Evolutionary conservation across 345 rosid species (phyloP).

Genomic region (Linum tenue): DNA sequence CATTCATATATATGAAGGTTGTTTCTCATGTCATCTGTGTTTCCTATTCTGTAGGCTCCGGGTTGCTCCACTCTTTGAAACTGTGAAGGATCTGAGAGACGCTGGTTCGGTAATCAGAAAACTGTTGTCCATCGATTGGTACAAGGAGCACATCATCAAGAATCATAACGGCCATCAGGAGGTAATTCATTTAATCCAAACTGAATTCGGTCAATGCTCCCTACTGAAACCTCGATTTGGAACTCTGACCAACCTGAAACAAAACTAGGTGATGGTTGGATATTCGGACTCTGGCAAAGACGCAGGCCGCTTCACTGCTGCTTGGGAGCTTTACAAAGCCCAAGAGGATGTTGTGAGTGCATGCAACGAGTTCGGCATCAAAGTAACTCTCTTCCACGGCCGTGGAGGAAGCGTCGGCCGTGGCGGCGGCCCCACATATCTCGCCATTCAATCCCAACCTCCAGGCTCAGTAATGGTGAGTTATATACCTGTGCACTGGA

Average conservation of each 20-base stretch:
- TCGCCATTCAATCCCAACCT: constrained; percentile 94
- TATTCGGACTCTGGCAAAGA: constrained; percentile 98
- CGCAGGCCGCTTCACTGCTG: constrained; percentile 97
- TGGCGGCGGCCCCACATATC: constrained; percentile 96
- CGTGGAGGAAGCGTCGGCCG: constrained; percentile 99
- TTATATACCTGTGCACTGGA: background rate
- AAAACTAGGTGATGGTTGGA: constrained; percentile 87
- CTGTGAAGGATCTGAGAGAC: constrained; percentile 77
- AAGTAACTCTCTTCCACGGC: constrained; percentile 91
- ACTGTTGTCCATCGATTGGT: constrained; percentile 89
- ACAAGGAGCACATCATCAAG: constrained; percentile 60
- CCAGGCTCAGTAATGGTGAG: constrained; percentile 98
- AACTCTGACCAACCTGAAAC: constrained; percentile 9
- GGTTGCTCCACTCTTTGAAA: constrained; percentile 92
- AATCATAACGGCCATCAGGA: constrained; percentile 92
- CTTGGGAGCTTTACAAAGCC: constrained; percentile 98
- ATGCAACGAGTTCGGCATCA: constrained; percentile 76
- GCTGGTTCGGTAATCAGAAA: constrained; percentile 85
- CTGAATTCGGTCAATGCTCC: constrained; percentile 4
- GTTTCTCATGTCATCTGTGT: constrained; percentile 6
- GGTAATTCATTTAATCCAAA: constrained; percentile 25
- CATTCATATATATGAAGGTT: background rate
- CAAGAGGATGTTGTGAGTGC: constrained; percentile 98
- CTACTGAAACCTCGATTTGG: background rate
- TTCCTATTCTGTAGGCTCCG: constrained; percentile 44